phyloP scores from a whole-genome alignment of 495 filamentous ascomycete species.

The Astrothelium subdiscretum region DNA sequence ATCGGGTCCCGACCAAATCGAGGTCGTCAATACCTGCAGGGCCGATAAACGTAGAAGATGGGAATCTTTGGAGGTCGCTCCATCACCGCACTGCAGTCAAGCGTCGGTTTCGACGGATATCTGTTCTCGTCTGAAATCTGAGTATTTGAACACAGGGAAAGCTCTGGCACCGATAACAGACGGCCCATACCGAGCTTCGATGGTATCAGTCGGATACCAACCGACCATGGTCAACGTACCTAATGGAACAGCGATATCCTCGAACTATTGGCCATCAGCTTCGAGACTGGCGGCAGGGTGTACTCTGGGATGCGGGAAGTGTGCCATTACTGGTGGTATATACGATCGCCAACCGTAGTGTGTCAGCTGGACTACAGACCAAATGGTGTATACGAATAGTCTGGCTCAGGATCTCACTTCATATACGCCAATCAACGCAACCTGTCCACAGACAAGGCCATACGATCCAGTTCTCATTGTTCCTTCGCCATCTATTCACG shows the following conservation, averaged over 20 bases:
- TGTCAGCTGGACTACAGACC: neutral
- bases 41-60: no score
- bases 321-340: constrained; percentile 7
- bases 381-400: neutral
- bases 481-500: neutral
- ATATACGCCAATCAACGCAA: constrained; percentile 13
- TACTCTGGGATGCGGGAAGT: constrained; percentile 6
- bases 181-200: neutral
- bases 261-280: constrained; percentile 1
- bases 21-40: no score
- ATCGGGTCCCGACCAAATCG: no score
- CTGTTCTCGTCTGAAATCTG: neutral
- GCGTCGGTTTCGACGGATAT: neutral
- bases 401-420: neutral
- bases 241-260: neutral
- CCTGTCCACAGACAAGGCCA: neutral
- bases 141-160: neutral
- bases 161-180: neutral
- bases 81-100: neutral
- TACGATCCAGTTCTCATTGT: neutral
- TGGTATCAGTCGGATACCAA: neutral
- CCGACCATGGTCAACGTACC: neutral
- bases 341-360: constrained; percentile 1
- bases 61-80: neutral
- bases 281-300: neutral